These are phyloP conservation scores for Magnolia officinalis DNA, from an alignment of 164 flowering plant species.

Conservation along the genomic window DNA sequence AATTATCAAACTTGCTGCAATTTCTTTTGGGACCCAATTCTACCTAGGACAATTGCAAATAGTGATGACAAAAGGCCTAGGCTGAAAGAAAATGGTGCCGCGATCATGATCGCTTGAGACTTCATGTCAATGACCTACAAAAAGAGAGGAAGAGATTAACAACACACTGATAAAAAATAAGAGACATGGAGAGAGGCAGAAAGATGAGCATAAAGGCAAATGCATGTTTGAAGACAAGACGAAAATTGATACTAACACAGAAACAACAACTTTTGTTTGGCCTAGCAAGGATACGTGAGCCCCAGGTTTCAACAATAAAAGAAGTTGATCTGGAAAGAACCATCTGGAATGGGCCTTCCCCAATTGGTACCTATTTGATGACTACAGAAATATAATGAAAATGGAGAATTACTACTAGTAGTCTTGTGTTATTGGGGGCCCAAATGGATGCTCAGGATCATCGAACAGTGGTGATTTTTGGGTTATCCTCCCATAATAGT, in stretches of 20 bases:
- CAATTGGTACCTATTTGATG: background rate
- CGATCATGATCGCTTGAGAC: conserved; percentile 55
- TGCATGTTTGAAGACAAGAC: background rate
- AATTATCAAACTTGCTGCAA: background rate
- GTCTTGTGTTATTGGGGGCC: too few relatives aligned
- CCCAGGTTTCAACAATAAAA: background rate
- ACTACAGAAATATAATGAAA: too few relatives aligned
- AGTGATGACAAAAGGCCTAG: conserved; percentile 68
- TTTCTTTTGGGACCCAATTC: background rate
- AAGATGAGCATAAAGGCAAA: background rate
- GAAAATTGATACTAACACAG: background rate
- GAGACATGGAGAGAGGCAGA: background rate
- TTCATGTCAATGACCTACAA: conserved; percentile 60
- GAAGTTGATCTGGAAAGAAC: background rate
- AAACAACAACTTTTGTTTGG: background rate
- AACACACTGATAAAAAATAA: background rate
- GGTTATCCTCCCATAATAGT: too few relatives aligned
- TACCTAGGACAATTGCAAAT: conserved; percentile 73
- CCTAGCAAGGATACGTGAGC: background rate
- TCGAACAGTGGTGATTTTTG: too few relatives aligned
- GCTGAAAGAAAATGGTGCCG: conserved; percentile 80
- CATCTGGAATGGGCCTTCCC: background rate
- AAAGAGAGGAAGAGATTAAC: background rate
- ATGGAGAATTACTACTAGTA: too few relatives aligned
- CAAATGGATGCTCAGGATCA: too few relatives aligned